Conservation (phyloP, 257 asterid genomes). For the Rubia yunnanensis region DNA sequence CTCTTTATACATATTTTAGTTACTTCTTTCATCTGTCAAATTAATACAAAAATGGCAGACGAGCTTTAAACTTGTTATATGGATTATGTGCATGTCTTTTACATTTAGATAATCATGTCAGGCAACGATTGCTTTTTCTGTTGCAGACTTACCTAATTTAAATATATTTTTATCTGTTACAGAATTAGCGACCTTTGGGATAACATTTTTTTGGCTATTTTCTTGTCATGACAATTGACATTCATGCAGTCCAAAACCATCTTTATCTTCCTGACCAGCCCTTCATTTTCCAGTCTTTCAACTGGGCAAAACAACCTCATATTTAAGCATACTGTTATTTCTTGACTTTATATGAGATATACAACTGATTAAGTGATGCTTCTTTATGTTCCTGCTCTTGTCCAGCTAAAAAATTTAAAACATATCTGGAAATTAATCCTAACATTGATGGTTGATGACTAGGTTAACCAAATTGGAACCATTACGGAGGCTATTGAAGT, state of each 20-base stretch:
- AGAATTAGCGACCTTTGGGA: neutral
- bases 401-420: neutral
- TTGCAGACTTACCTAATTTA: neutral
- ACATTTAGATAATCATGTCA: neutral
- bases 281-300: neutral
- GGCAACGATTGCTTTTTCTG: neutral
- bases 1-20: slow-evolving; percentile 15
- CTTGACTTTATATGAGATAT: neutral
- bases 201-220: neutral
- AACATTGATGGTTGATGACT: slow-evolving; percentile 18
- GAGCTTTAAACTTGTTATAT: neutral
- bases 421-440: slow-evolving; percentile 8
- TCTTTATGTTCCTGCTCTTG: neutral
- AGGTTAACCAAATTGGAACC: slow-evolving; percentile 93
- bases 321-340: neutral
- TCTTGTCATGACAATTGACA: neutral
- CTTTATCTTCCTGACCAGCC: neutral
- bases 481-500: slow-evolving; percentile 93
- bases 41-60: neutral
- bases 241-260: neutral
- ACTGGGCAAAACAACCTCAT: neutral
- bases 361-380: neutral
- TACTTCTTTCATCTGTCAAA: slow-evolving; percentile 6
- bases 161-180: too few species aligned
- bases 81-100: neutral